These are phyloP conservation scores for Fusarium aywerte DNA, from an alignment of 2,329 filamentous ascomycete species.

Conservation along the genomic window DNA sequence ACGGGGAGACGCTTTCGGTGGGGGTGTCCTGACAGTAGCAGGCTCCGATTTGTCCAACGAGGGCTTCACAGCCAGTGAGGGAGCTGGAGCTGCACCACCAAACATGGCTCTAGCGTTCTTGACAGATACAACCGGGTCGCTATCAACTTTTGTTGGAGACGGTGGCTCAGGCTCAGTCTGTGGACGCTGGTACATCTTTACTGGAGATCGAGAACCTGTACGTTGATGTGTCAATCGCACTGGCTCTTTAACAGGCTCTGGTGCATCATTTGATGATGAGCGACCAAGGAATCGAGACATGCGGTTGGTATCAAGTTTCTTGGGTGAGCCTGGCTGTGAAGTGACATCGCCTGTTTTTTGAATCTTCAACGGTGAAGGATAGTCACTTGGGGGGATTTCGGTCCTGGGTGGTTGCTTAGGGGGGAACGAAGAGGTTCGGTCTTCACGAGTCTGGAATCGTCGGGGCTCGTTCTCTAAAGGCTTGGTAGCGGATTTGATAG, in stretches of 20 bases:
- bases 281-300: slow-evolving; percentile 69
- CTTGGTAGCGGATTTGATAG: slow-evolving; percentile 41
- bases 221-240: slow-evolving; percentile 48
- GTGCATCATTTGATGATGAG: slow-evolving; percentile 39
- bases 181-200: slow-evolving; percentile 49
- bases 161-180: slow-evolving; percentile 45
- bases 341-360: slow-evolving; percentile 49
- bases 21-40: slow-evolving; percentile 32
- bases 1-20: slow-evolving; percentile 31
- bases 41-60: slow-evolving; percentile 40
- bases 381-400: slow-evolving; percentile 45
- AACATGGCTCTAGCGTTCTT: slow-evolving; percentile 51
- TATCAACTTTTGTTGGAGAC: slow-evolving; percentile 50
- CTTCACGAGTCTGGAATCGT: slow-evolving; percentile 16
- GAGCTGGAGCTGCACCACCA: slow-evolving; percentile 44
- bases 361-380: slow-evolving; percentile 42
- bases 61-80: slow-evolving; percentile 38
- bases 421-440: slow-evolving; percentile 34
- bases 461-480: slow-evolving; percentile 22
- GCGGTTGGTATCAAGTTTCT: slow-evolving; percentile 68
- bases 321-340: slow-evolving; percentile 63
- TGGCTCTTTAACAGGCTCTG: slow-evolving; percentile 45
- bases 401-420: slow-evolving; percentile 38
- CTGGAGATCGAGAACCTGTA: slow-evolving; percentile 53
- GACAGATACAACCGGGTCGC: slow-evolving; percentile 53